phyloP scores from a whole-genome alignment of 2,329 filamentous ascomycete genomes.

The Huntiella moniliformis region DNA sequence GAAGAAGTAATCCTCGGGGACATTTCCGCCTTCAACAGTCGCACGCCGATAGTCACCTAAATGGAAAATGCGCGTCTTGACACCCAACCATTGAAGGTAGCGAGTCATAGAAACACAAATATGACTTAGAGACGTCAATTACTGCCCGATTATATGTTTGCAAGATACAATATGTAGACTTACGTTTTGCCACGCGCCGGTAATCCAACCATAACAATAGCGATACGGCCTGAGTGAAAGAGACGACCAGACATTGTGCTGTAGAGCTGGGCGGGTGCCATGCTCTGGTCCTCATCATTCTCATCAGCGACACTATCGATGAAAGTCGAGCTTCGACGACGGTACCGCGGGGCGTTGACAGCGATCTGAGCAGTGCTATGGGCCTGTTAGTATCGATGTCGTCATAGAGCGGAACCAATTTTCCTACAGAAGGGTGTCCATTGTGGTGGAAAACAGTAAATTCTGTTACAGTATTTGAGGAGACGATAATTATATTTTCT shows the following conservation, averaged over 20 bases:
- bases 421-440: constrained; percentile 14
- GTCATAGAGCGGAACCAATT: neutral
- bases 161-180: neutral
- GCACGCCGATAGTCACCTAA: constrained; percentile 89
- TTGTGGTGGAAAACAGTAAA: neutral
- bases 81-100: constrained; percentile 90
- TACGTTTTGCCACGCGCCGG: constrained; percentile 90
- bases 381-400: neutral
- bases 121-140: constrained; percentile 35
- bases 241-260: constrained; percentile 93
- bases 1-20: constrained; percentile 96
- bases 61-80: constrained; percentile 96
- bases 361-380: constrained; percentile 74
- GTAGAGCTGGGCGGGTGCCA: constrained; percentile 92
- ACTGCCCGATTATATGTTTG: neutral
- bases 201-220: constrained; percentile 89
- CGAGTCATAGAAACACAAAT: constrained; percentile 89
- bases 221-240: constrained; percentile 92
- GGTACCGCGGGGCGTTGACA: constrained; percentile 74
- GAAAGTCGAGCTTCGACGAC: constrained; percentile 85
- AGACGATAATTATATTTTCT: too few species aligned
- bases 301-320: constrained; percentile 95
- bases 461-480: too few species aligned
- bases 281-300: constrained; percentile 49
- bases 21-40: constrained; percentile 62